phyloP scores from a whole-genome alignment of 352 stramenopile species.

The Phytophthora litchii region DNA sequence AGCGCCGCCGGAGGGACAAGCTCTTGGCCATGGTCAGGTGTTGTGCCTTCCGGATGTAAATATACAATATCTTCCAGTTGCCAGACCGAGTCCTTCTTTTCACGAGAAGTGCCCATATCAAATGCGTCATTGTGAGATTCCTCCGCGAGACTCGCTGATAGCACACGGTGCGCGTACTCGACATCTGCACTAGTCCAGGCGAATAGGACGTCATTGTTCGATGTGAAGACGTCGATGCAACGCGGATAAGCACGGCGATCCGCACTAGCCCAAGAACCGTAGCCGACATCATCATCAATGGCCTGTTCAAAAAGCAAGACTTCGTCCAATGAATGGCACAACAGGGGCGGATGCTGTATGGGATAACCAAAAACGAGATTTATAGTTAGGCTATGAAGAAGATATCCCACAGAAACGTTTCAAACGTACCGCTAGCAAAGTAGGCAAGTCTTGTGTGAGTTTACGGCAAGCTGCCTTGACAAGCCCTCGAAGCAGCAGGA shows the following conservation, averaged over 20 bases:
- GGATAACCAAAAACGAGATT: not conserved
- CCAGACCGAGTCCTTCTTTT: conserved; percentile 26
- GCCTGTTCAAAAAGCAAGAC: conserved; percentile 72
- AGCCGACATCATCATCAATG: conserved; percentile 68
- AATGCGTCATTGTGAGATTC: conserved; percentile 10
- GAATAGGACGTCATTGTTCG: conserved; percentile 54
- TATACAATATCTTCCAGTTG: conserved; percentile 19
- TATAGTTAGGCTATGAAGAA: not conserved
- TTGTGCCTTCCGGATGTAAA: not conserved
- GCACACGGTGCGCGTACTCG: conserved; percentile 52
- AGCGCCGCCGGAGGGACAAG: conserved; percentile 37
- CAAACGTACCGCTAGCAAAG: conserved; percentile 44
- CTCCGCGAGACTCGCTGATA: conserved; percentile 32
- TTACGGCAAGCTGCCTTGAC: conserved; percentile 53
- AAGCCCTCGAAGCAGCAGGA: conserved; percentile 63
- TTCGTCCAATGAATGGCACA: conserved; percentile 82
- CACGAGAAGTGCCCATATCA: conserved; percentile 2
- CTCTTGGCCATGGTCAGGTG: conserved; percentile 11
- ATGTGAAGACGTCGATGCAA: conserved; percentile 69
- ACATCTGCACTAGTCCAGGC: conserved; percentile 69
- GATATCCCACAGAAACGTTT: not conserved
- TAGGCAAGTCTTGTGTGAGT: conserved; percentile 50
- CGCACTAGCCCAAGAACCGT: conserved; percentile 52
- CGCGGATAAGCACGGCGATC: conserved; percentile 54
- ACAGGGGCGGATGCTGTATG: conserved; percentile 40